A percentile compares a stretch with the other conserved stretches of the same genome.
These are phyloP conservation scores for Patellaria atrata DNA, from an alignment of 495 filamentous ascomycete species.

Conservation along the genomic window DNA sequence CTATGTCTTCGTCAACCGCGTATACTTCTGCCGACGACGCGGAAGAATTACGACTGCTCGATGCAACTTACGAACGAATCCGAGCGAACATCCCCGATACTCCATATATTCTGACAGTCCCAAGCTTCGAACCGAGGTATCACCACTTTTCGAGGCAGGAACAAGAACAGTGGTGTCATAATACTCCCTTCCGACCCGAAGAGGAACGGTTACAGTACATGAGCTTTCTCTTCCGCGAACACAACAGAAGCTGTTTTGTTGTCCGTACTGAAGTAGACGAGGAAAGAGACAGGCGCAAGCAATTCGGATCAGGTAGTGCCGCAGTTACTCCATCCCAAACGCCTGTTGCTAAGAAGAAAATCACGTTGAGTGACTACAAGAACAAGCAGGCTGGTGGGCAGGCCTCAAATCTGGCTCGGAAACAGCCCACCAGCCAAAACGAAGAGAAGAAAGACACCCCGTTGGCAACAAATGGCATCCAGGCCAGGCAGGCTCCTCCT, in stretches of 20 bases:
- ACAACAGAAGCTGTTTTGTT: conserved; percentile 12
- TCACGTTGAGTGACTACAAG: conserved; percentile 21
- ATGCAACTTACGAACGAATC: conserved; percentile 16
- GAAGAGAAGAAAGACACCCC: too few relatives aligned
- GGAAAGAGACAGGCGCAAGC: conserved; percentile 5
- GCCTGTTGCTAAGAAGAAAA: conserved; percentile 19
- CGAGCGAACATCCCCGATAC: conserved; percentile 13
- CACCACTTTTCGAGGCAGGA: conserved; percentile 9
- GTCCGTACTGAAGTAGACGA: conserved; percentile 10
- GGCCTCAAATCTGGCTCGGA: not conserved
- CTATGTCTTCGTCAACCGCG: too few relatives aligned
- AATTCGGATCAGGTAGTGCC: not conserved
- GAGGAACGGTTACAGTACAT: conserved; percentile 21
- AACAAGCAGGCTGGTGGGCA: conserved; percentile 12
- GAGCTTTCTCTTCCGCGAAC: conserved; percentile 22
- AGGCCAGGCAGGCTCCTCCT: too few relatives aligned
- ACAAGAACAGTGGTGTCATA: conserved; percentile 12
- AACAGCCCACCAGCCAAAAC: too few relatives aligned
- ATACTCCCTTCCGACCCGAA: conserved; percentile 13
- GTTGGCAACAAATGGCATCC: not conserved
- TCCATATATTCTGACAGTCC: conserved; percentile 20
- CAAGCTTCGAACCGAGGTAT: conserved; percentile 11
- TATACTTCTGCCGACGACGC: conserved; percentile 7
- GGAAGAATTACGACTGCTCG: conserved; percentile 12
- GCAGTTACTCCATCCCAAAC: not conserved